Evolutionary conservation across 331 rosid genomes (phyloP), one percentile per base, ranked within the genome.

Genomic region (Ulmus americana): DNA sequence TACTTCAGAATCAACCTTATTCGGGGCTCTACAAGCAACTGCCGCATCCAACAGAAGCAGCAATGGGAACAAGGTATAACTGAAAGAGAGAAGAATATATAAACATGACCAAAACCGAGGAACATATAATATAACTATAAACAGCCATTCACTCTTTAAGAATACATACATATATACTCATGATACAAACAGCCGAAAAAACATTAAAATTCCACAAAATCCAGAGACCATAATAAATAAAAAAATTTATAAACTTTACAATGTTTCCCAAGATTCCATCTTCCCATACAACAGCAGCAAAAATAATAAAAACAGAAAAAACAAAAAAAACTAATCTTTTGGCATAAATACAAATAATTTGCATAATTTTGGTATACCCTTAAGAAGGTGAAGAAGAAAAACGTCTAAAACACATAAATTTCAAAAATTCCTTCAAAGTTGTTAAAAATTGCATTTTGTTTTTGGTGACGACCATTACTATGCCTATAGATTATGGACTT

Each of bases 31-130:
- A 74, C 86, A 84, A 52, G 78, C 85, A 55, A 87, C 67, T 53
- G 95, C 86, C 0, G 88, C 97, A 69, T 89, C 97, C 51, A 87
- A 80, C 15, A 89, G 86, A 73, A 87, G 81, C 77, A 92, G 82
- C 80, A 92, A 78, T 1, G 97, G 98, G 74, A 92, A 89, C 81
- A 92, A 74, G 10, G 73, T 72, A 69, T 89, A 85, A 83, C 98
- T 83, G 95, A 56, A 76, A 71, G 22, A 66, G 5, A 51, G 28
- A 70, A 4, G 28, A 38, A 43, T 42, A 11, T 28, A 28, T 28
- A 2, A 28, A 28, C 35, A 28, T 28, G 35, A 28, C 4, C 4
- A 28, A 28, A 28, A 28, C 35, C 0, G 4, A 80, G 43, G 58
- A 58, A 60, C 39, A 18, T 52, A 59, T 58, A 35, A 16, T 10